Conservation (phyloP, 2,329 filamentous ascomycete species). For the Aspergillus sp. region DNA sequence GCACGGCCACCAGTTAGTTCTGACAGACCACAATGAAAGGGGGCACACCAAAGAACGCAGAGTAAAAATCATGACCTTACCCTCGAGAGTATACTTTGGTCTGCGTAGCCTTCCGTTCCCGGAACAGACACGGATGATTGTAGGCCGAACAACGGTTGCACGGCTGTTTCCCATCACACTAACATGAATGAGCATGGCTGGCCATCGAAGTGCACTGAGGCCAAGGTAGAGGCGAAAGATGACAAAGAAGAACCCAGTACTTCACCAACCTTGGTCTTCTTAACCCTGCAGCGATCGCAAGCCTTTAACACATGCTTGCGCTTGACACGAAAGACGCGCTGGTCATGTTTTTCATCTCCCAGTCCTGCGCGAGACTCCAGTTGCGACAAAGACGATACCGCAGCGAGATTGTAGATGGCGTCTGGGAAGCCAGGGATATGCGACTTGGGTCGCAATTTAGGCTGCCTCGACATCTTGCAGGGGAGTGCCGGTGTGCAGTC, state of each 20-base stretch:
- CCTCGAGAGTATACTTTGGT: slow-evolving; percentile 49
- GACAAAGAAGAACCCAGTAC: slow-evolving; percentile 6
- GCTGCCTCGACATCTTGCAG: slow-evolving; percentile 44
- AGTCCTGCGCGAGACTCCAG: slow-evolving; percentile 31
- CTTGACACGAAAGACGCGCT: slow-evolving; percentile 46
- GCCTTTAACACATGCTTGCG: slow-evolving; percentile 49
- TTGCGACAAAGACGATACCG: slow-evolving; percentile 34
- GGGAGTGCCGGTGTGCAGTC: slow-evolving; percentile 8
- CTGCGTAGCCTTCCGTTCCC: slow-evolving; percentile 47
- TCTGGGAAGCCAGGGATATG: slow-evolving; percentile 39
- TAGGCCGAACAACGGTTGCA: slow-evolving; percentile 48
- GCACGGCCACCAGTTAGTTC: slow-evolving; percentile 5
- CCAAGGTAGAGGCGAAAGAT: slow-evolving; percentile 5
- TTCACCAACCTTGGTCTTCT: slow-evolving; percentile 47
- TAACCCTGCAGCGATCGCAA: slow-evolving; percentile 49
- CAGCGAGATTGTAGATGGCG: slow-evolving; percentile 35
- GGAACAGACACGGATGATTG: slow-evolving; percentile 48
- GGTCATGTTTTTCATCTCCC: slow-evolving; percentile 39
- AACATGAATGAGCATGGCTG: slow-evolving; percentile 18
- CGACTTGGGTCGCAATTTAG: slow-evolving; percentile 43
- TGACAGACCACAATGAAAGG: not conserved
- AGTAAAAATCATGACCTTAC: slow-evolving; percentile 27
- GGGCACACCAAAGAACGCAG: not conserved
- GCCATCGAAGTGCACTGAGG: slow-evolving; percentile 2
- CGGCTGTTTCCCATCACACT: slow-evolving; percentile 50